Evolutionary conservation across 495 filamentous ascomycete species (phyloP).

Genomic region (Aspergillus heteromorphus): DNA sequence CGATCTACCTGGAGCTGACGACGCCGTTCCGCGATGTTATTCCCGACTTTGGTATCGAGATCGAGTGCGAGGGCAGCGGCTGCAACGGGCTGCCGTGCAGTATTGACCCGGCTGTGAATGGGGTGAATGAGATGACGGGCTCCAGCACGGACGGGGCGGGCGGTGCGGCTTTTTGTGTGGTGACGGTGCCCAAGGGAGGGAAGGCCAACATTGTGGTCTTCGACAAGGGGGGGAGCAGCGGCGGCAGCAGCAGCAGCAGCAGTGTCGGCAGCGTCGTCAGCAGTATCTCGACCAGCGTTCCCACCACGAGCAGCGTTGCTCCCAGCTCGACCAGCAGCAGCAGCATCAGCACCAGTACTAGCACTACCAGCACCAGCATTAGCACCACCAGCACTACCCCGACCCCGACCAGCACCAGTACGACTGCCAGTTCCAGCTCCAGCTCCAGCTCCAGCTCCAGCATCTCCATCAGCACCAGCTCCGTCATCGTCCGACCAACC

Average conservation of each 20-base stretch:
- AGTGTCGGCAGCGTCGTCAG: slow-evolving; percentile 16
- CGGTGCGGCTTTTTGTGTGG: slow-evolving; percentile 71
- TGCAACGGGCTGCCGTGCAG: slow-evolving; percentile 73
- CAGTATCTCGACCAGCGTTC: slow-evolving; percentile 13
- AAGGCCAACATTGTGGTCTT: slow-evolving; percentile 68
- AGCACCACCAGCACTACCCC: slow-evolving; percentile 11
- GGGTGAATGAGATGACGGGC: slow-evolving; percentile 56
- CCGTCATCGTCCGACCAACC: slow-evolving; percentile 19
- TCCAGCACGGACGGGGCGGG: slow-evolving; percentile 55
- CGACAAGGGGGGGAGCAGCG: slow-evolving; percentile 28
- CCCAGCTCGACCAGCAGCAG: slow-evolving; percentile 12
- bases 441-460: slow-evolving; percentile 16
- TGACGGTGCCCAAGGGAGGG: slow-evolving; percentile 64
- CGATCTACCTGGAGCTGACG: slow-evolving; percentile 58
- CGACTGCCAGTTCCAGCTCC: background rate
- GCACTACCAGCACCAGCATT: slow-evolving; percentile 9
- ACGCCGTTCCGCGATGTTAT: slow-evolving; percentile 52
- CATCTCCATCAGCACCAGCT: slow-evolving; percentile 17
- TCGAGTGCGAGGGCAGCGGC: slow-evolving; percentile 59
- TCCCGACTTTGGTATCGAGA: slow-evolving; percentile 64
- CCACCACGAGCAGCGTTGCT: slow-evolving; percentile 2
- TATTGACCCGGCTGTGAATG: slow-evolving; percentile 60
- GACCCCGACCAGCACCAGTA: slow-evolving; percentile 9
- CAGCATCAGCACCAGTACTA: slow-evolving; percentile 12
- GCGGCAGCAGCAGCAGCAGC: slow-evolving; percentile 7